Conservation (phyloP, 169 alveolate species). For the Plasmodium gaboni region DNA sequence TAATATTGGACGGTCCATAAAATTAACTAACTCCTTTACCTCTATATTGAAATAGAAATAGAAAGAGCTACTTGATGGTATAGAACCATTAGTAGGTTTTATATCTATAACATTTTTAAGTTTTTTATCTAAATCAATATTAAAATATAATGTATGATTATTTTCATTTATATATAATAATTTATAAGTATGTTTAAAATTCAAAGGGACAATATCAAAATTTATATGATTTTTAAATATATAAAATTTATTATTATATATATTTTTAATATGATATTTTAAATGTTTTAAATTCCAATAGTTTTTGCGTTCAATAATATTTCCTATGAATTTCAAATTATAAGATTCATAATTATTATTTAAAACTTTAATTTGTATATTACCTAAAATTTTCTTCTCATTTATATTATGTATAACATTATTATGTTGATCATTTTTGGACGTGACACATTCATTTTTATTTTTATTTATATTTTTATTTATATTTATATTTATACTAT, state of each 20-base stretch:
- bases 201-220: conserved; percentile 67
- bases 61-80: conserved; percentile 52
- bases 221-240: conserved; percentile 67
- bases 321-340: conserved; percentile 66
- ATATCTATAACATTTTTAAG: conserved; percentile 32
- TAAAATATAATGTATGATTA: conserved; percentile 41
- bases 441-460: too few species aligned
- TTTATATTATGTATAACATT: neutral
- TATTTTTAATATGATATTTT: conserved; percentile 26
- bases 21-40: conserved; percentile 45
- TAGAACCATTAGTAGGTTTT: conserved; percentile 28
- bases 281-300: conserved; percentile 71
- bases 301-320: conserved; percentile 44
- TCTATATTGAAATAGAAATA: conserved; percentile 25
- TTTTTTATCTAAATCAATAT: conserved; percentile 65
- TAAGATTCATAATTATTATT: conserved; percentile 70
- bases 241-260: conserved; percentile 23
- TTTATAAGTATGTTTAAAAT: conserved; percentile 46
- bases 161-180: conserved; percentile 49
- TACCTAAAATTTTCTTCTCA: conserved; percentile 35
- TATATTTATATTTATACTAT: neutral
- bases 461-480: too few species aligned
- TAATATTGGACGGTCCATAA: conserved; percentile 31
- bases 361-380: conserved; percentile 34
- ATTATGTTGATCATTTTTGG: neutral